Evolutionary conservation across 805 yeast species (phyloP).

Genomic region (Kazachstania africana): DNA sequence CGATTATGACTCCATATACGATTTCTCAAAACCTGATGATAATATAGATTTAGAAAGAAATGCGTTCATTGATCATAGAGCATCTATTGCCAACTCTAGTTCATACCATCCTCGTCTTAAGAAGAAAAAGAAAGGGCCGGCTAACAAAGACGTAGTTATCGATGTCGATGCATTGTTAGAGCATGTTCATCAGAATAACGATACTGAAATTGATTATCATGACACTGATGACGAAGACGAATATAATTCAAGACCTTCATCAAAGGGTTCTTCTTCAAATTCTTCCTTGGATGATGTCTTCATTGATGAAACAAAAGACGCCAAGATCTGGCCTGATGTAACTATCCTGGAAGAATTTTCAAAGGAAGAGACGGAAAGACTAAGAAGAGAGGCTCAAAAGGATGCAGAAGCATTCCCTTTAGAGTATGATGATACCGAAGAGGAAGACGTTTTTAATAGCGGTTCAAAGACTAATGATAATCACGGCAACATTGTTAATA

Average conservation of each 20-base stretch:
- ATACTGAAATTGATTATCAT: slow-evolving; percentile 1
- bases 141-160: slow-evolving; percentile 18
- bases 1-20: slow-evolving; percentile 7
- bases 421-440: slow-evolving; percentile 26
- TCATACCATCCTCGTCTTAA: neutral
- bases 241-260: slow-evolving; percentile 32
- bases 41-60: slow-evolving; percentile 6
- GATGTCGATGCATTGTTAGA: slow-evolving; percentile 26
- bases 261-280: slow-evolving; percentile 35
- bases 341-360: slow-evolving; percentile 65
- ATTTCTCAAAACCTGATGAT: slow-evolving; percentile 2
- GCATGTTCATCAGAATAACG: slow-evolving; percentile 14
- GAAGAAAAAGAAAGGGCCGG: neutral
- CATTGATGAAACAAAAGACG: slow-evolving; percentile 30
- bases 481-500: slow-evolving; percentile 4
- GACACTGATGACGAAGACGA: slow-evolving; percentile 18
- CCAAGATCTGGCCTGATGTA: slow-evolving; percentile 71
- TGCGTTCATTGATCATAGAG: slow-evolving; percentile 21
- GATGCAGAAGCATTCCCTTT: slow-evolving; percentile 30
- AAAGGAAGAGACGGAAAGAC: slow-evolving; percentile 47
- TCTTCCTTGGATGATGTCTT: slow-evolving; percentile 89
- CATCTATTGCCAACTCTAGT: slow-evolving; percentile 5
- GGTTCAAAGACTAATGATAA: no score
- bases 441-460: no score
- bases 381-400: slow-evolving; percentile 30